Base-by-base conservation (phyloP, 768 basidiomycete genomes). In the Chalciporus pseudorubinellus region DNA sequence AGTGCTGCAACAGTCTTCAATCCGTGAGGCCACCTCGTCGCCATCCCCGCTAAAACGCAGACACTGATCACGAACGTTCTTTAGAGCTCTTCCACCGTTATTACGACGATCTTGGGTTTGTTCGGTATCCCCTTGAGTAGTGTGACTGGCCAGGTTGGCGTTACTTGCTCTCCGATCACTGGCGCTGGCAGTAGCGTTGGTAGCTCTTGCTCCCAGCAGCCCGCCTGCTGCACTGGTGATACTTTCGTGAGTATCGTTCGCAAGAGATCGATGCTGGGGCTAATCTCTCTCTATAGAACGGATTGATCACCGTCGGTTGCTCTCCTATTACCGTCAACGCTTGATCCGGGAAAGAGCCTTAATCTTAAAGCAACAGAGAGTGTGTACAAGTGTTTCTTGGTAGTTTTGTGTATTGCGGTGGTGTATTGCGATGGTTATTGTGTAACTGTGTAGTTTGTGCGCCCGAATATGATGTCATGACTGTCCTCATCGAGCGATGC, bases 181-280 rank as follows among this genome's bases (percentile, higher is more conserved):
- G 31, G 4, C 0, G 2, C 24, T 1, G 44, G 47, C 0, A 2
- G 12, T 0, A 62, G 50, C 8, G 44, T 12, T 0, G 57, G 50
- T 4, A 31, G 51, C 2, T 1, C 18, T 1, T 64, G 62, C 34
- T 28, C 33, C 11, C 33, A 48, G 22, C 44, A 65, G 36, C 18
- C 62, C 0, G 56, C 62, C 26, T 63, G 62, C 18, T 63, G 62
- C 48, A 51, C 24, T 6, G 41, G 39, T 2, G 50, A 63, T 4
- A 22, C 7, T 3, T 55, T 43, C 10, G 62, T 63, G 13, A 53
- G 62, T 26, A n/a, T 6, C 14, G 10, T 16, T 36, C 16, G 10
- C 34, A 36, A 16, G 5, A 36, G 34, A 5, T 36, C 6, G 34
- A 36, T 14, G 2, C 34, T 5, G 14, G 14, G 16, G 9, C 34